A percentile compares a stretch with the other conserved stretches of the same genome.
These are phyloP conservation scores for Aureobasidium lini DNA, from an alignment of 2,329 filamentous ascomycete species.

Conservation along the genomic window DNA sequence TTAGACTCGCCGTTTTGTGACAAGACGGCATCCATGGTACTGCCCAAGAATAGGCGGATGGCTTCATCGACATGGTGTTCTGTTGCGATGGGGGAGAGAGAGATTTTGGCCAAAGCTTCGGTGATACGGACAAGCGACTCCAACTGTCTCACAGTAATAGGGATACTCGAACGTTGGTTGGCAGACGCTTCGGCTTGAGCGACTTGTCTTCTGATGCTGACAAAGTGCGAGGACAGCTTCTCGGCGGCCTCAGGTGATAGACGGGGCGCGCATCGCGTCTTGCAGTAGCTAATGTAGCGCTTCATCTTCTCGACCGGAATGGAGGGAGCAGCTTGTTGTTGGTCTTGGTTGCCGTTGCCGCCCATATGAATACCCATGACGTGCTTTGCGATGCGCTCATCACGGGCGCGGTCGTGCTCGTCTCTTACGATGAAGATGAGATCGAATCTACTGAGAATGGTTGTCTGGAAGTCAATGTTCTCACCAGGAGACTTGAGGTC, in stretches of 20 bases:
- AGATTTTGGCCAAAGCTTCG: slow-evolving; percentile 87
- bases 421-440: slow-evolving; percentile 99
- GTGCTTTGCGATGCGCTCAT: slow-evolving; percentile 91
- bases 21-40: slow-evolving; percentile 89
- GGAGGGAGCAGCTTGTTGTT: slow-evolving; percentile 75
- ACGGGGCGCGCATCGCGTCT: slow-evolving; percentile 87
- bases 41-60: slow-evolving; percentile 90
- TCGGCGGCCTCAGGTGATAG: slow-evolving; percentile 86
- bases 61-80: slow-evolving; percentile 95
- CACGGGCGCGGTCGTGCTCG: slow-evolving; percentile 80
- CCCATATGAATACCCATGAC: slow-evolving; percentile 98
- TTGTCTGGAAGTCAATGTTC: slow-evolving; percentile 99
- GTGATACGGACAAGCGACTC: slow-evolving; percentile 97
- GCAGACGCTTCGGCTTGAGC: slow-evolving; percentile 85
- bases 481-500: slow-evolving; percentile 96
- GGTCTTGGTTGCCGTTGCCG: slow-evolving; percentile 72
- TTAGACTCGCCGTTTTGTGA: slow-evolving; percentile 26
- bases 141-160: slow-evolving; percentile 93
- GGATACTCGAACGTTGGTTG: slow-evolving; percentile 85
- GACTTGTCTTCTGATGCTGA: slow-evolving; percentile 89
- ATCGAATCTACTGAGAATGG: slow-evolving; percentile 94
- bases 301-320: slow-evolving; percentile 96
- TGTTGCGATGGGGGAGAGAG: slow-evolving; percentile 75
- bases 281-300: slow-evolving; percentile 94
- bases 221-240: slow-evolving; percentile 94